Evolutionary conservation across 75 land plant genomes (phyloP).

Genomic region (Selaginella moellendorffii): DNA sequence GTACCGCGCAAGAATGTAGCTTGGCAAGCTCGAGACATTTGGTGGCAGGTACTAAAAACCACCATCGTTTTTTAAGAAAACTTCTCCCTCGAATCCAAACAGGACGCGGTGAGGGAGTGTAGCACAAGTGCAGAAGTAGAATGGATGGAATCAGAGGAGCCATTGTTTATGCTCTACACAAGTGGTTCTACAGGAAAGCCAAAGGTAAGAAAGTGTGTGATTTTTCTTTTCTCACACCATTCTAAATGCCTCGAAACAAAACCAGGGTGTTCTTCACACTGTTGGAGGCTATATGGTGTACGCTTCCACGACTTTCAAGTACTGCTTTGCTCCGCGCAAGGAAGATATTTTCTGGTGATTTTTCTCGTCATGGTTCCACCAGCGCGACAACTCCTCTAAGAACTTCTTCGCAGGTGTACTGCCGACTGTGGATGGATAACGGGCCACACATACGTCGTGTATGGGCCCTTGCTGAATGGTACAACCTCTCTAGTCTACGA

Average conservation of each 20-base stretch:
- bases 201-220: conserved; percentile 2
- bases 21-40: conserved; percentile 14
- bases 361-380: not conserved
- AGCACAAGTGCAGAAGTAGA: conserved; percentile 3
- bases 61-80: not conserved
- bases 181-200: conserved; percentile 25
- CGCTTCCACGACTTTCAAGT: conserved; percentile 16
- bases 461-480: conserved; percentile 16
- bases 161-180: conserved; percentile 19
- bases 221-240: not conserved
- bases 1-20: not conserved
- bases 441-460: conserved; percentile 16
- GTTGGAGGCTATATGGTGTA: conserved; percentile 23
- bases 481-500: conserved; percentile 19
- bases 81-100: not conserved
- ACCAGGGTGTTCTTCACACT: conserved; percentile 22
- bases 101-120: conserved; percentile 4
- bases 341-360: conserved; percentile 15
- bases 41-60: conserved; percentile 18
- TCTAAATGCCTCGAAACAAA: not conserved
- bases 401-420: conserved; percentile 14
- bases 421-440: conserved; percentile 27
- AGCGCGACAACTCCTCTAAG: not conserved
- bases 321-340: conserved; percentile 10
- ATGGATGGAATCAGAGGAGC: conserved; percentile 25